Conservation (phyloP, 805 yeast species). For the Lachancea thermotolerans region DNA sequence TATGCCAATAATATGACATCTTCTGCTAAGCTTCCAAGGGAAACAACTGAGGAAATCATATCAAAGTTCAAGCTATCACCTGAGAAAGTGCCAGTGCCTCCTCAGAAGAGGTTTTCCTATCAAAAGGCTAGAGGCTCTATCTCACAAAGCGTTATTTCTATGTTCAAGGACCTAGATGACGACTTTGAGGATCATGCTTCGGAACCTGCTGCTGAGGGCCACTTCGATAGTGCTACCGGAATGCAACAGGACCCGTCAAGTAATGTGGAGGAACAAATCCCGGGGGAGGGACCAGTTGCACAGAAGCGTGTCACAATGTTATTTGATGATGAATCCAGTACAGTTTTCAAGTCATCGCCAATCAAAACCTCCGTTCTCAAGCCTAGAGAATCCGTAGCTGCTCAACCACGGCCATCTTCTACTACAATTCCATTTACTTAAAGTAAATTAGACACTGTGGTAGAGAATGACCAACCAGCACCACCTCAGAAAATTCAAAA, state of each 20-base stretch:
- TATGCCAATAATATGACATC: conserved; percentile 19
- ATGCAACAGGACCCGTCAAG: neutral
- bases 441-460: conserved; percentile 5
- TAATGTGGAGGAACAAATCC: conserved; percentile 3
- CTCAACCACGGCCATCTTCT: neutral
- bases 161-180: conserved; percentile 31
- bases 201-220: no score
- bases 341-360: conserved; percentile 9
- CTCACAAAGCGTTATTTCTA: conserved; percentile 22
- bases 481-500: neutral
- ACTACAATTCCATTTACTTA: neutral
- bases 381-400: neutral
- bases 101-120: conserved; percentile 23
- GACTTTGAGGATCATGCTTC: neutral
- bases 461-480: conserved; percentile 1
- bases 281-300: conserved; percentile 3
- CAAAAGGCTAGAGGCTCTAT: conserved; percentile 11
- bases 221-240: neutral
- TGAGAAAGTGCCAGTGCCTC: conserved; percentile 14
- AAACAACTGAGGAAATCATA: conserved; percentile 30
- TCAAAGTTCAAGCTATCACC: conserved; percentile 28
- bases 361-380: neutral
- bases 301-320: conserved; percentile 25
- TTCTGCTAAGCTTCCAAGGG: conserved; percentile 20
- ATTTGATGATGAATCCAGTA: conserved; percentile 22